phyloP scores from a whole-genome alignment of 805 yeast species.

The Nakazawaea holstii region DNA sequence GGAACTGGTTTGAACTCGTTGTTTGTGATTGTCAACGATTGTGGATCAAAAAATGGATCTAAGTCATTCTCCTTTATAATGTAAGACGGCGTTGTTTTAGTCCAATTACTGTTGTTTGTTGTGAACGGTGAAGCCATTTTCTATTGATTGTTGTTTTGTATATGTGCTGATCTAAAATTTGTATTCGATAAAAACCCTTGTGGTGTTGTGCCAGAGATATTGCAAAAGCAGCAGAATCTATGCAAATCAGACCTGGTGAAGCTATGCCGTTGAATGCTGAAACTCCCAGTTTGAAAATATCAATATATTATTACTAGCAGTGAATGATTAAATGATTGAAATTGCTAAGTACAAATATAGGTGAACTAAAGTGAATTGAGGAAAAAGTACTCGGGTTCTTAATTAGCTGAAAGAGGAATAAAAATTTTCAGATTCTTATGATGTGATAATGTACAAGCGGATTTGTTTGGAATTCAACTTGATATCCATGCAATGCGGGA shows the following conservation, averaged over 20 bases:
- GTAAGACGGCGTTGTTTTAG: neutral
- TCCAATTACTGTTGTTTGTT: neutral
- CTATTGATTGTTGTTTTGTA: neutral
- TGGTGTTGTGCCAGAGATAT: neutral
- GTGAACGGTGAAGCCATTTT: slow-evolving; percentile 5
- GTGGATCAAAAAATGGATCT: slow-evolving; percentile 20
- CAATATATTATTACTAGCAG: neutral
- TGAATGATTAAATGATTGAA: no score
- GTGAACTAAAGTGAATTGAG: neutral
- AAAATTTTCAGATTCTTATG: slow-evolving; percentile 1
- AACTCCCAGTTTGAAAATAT: no score
- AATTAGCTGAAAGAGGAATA: slow-evolving; percentile 3
- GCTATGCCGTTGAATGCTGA: no score
- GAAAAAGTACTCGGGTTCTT: neutral
- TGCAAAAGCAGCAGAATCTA: no score
- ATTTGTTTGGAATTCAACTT: neutral
- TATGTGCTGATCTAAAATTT: neutral
- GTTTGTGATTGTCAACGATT: slow-evolving; percentile 25
- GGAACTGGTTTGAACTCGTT: slow-evolving; percentile 32
- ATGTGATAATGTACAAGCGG: neutral
- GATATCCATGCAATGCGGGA: slow-evolving; percentile 5
- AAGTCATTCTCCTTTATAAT: neutral
- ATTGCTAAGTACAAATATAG: neutral
- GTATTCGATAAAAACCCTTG: neutral
- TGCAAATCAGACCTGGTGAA: no score